These are phyloP conservation scores for Saccharomyces pastorianus DNA, from an alignment of 1,139 yeast genomes.

Conservation along the genomic window DNA sequence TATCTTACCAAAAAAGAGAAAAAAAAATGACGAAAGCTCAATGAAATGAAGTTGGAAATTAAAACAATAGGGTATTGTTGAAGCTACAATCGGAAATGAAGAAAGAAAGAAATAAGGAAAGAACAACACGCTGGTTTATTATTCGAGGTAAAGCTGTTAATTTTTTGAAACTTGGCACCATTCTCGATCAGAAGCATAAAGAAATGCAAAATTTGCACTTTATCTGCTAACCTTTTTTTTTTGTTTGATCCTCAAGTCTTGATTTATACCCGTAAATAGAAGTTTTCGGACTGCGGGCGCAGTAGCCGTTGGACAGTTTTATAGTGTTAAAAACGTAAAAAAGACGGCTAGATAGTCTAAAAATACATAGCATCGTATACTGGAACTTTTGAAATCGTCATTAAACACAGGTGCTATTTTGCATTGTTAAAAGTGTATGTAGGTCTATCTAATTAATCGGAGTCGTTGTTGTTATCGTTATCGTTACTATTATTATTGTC, in stretches of 20 bases:
- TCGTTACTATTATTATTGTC: not conserved
- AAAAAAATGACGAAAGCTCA: not conserved
- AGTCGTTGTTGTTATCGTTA: not conserved
- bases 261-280: slow-evolving; percentile 1
- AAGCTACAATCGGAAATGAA: not conserved
- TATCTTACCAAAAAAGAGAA: not conserved
- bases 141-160: not conserved
- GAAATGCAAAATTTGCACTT: not conserved
- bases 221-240: not conserved
- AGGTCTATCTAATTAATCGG: not conserved
- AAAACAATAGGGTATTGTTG: not conserved
- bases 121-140: not conserved
- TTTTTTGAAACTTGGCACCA: not conserved
- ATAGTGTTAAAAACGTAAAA: slow-evolving; percentile 3
- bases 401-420: no score
- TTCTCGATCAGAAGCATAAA: not conserved
- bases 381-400: no score
- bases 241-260: not conserved
- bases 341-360: no score
- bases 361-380: no score
- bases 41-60: not conserved
- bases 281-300: not conserved
- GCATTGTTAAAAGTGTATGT: not conserved
- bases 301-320: not conserved
- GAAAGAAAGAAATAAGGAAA: not conserved